Percentiles rank a stretch among this genome's conserved stretches.
phyloP scores from a whole-genome alignment of 1,284 basidiomycete species.

The Cryptococcus sp. region DNA sequence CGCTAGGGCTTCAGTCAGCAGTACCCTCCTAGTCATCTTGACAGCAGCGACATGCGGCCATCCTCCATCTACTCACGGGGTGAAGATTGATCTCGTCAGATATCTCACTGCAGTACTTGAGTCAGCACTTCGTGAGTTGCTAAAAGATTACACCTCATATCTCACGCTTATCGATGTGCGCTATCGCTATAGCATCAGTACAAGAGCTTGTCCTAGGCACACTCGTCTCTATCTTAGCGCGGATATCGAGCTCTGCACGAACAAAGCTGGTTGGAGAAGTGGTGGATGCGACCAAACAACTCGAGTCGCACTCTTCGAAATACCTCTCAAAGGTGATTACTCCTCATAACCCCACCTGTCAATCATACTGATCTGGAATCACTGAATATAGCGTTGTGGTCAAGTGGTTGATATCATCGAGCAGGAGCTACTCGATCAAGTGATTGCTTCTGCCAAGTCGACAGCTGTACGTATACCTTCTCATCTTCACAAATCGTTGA shows the following conservation, averaged over 20 bases:
- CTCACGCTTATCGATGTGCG: no score
- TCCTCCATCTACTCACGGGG: no score
- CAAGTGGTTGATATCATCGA: conserved; percentile 22
- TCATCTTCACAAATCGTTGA: no score
- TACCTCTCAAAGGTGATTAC: conserved; percentile 14
- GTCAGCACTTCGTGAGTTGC: no score
- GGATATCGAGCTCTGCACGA: neutral
- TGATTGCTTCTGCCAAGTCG: conserved; percentile 14
- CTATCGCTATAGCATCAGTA: conserved; percentile 14
- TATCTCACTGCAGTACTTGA: no score
- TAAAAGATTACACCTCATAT: no score
- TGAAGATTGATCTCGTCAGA: no score
- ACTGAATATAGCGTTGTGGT: conserved; percentile 12
- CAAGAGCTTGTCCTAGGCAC: conserved; percentile 33
- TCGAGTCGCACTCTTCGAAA: conserved; percentile 1
- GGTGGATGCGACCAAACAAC: neutral
- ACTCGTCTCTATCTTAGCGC: conserved; percentile 17
- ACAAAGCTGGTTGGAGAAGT: neutral
- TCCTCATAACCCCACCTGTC: neutral
- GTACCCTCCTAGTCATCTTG: no score
- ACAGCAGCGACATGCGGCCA: no score
- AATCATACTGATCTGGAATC: no score
- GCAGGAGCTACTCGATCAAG: conserved; percentile 6
- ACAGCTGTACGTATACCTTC: conserved; percentile 14
- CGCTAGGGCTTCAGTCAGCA: no score